Evolutionary conservation across 768 basidiomycete species (phyloP).

Genomic region (Psilocybe cyanescens): DNA sequence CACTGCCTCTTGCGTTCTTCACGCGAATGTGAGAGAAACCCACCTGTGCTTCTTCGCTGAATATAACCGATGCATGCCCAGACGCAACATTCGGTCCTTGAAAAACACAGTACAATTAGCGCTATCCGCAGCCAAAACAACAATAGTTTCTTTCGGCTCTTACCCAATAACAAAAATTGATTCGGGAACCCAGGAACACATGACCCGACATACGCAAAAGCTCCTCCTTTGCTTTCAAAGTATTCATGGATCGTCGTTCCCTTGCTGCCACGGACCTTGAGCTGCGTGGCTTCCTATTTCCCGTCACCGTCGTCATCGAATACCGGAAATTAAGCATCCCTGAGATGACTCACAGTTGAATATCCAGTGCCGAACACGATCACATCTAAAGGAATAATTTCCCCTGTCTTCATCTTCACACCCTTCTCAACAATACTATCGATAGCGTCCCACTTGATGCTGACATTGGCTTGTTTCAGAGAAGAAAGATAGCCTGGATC

Average conservation of each 20-base stretch:
- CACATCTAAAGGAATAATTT: constrained; percentile 55
- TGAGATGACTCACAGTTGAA: constrained; percentile 37
- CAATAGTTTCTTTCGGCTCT: constrained; percentile 12
- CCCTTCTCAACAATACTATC: constrained; percentile 53
- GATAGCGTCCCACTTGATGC: constrained; percentile 50
- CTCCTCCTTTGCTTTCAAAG: constrained; percentile 49
- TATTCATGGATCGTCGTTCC: constrained; percentile 48
- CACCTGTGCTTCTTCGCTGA: constrained; percentile 60
- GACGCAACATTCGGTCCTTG: constrained; percentile 60
- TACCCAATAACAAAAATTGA: constrained; percentile 51
- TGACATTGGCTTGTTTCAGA: constrained; percentile 56
- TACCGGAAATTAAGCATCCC: neutral
- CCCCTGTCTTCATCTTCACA: constrained; percentile 50
- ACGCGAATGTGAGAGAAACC: constrained; percentile 16
- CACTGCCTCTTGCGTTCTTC: constrained; percentile 5
- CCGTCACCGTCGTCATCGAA: neutral
- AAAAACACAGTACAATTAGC: constrained; percentile 7
- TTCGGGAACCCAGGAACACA: constrained; percentile 62
- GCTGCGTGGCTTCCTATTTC: constrained; percentile 37
- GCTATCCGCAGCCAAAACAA: constrained; percentile 10
- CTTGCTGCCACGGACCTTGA: constrained; percentile 45
- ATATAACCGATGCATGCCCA: constrained; percentile 63
- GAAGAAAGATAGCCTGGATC: constrained; percentile 62
- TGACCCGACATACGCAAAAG: constrained; percentile 56
- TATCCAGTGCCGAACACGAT: constrained; percentile 64